Percentiles rank a stretch among this genome's conserved stretches.
Evolutionary conservation across 2,329 filamentous ascomycete genomes (phyloP).

Genomic region (Cladosporium sp.): DNA sequence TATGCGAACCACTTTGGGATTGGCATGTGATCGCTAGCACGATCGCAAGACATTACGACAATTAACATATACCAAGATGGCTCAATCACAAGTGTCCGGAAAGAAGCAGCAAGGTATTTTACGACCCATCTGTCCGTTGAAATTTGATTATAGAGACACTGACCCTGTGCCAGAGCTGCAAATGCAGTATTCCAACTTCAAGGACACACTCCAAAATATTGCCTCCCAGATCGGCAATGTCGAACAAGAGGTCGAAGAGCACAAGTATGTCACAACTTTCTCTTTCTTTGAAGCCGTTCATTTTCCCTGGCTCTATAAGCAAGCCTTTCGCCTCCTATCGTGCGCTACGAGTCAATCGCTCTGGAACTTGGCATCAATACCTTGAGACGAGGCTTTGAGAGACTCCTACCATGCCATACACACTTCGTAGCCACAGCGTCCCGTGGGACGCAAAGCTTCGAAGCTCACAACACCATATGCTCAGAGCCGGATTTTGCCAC

Average conservation of each 20-base stretch:
- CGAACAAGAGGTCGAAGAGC: constrained; percentile 94
- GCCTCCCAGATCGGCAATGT: constrained; percentile 96
- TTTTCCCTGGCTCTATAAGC: neutral
- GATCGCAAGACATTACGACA: neutral
- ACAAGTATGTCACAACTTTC: constrained; percentile 63
- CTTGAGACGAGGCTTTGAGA: too few species aligned
- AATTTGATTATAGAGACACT: neutral
- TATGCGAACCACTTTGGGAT: constrained; percentile 1
- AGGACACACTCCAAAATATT: constrained; percentile 77
- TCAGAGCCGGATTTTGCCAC: too few species aligned
- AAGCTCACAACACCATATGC: too few species aligned
- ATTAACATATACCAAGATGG: constrained; percentile 35
- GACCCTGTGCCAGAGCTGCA: constrained; percentile 61
- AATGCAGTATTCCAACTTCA: constrained; percentile 72
- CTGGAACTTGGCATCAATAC: too few species aligned
- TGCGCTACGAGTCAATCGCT: neutral
- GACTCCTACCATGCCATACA: too few species aligned
- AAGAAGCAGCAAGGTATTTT: constrained; percentile 70
- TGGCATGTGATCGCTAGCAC: neutral
- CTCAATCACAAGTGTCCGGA: constrained; percentile 48
- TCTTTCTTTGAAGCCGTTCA: neutral
- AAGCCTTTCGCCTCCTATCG: neutral
- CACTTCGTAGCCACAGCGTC: too few species aligned
- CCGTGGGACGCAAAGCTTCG: too few species aligned
- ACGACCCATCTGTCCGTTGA: neutral